These are phyloP conservation scores for Sclerotinia borealis DNA, from an alignment of 2,329 filamentous ascomycete genomes.

Conservation along the genomic window DNA sequence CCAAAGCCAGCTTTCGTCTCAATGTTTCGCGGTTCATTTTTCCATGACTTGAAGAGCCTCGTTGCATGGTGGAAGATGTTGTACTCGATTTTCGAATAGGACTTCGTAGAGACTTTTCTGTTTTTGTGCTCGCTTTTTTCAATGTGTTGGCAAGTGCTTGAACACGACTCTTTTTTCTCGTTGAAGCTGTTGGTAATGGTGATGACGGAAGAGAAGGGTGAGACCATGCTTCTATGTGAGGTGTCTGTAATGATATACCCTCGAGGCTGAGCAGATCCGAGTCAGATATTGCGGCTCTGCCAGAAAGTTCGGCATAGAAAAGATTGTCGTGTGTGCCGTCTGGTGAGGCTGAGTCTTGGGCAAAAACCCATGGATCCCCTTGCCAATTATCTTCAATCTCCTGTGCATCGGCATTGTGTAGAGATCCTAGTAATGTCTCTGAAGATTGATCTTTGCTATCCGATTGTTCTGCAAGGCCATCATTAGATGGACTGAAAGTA, in stretches of 20 bases:
- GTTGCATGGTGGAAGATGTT: conserved; percentile 26
- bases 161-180: conserved; percentile 23
- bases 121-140: conserved; percentile 33
- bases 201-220: conserved; percentile 24
- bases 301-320: conserved; percentile 26
- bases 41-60: conserved; percentile 27
- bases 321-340: conserved; percentile 13
- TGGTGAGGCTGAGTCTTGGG: conserved; percentile 19
- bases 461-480: conserved; percentile 44
- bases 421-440: conserved; percentile 18
- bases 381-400: conserved; percentile 14
- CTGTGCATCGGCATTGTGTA: conserved; percentile 17
- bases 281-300: conserved; percentile 31
- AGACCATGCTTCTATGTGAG: conserved; percentile 17
- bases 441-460: conserved; percentile 33
- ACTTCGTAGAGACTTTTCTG: conserved; percentile 33
- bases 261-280: conserved; percentile 30
- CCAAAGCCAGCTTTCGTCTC: conserved; percentile 42
- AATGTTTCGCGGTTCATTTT: conserved; percentile 39
- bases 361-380: conserved; percentile 17
- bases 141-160: conserved; percentile 43
- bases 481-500: conserved; percentile 48
- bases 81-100: conserved; percentile 35
- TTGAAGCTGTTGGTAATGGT: conserved; percentile 17
- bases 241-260: conserved; percentile 26